Evolutionary conservation across 768 basidiomycete species (phyloP).

Genomic region (Podaxis sp.): DNA sequence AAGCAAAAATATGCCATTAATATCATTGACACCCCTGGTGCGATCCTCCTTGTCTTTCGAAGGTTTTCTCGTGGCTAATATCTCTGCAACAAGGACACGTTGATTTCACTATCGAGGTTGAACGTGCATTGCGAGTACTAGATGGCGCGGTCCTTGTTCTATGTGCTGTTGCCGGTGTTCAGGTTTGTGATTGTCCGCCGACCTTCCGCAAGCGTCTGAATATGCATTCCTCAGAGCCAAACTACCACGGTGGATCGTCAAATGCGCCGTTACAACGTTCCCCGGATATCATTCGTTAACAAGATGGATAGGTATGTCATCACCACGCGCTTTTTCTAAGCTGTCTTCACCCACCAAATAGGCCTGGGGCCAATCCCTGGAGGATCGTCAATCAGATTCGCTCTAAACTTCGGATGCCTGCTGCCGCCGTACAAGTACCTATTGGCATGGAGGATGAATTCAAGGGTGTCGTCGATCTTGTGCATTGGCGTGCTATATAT

Average conservation of each 20-base stretch:
- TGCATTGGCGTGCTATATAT: slow-evolving; percentile 92
- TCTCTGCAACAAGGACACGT: slow-evolving; percentile 72
- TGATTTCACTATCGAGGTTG: slow-evolving; percentile 99
- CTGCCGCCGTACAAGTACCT: slow-evolving; percentile 94
- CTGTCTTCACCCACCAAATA: slow-evolving; percentile 21
- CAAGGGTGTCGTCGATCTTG: slow-evolving; percentile 88
- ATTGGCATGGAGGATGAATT: slow-evolving; percentile 89
- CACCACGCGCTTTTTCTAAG: background rate
- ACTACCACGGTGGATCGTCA: slow-evolving; percentile 98
- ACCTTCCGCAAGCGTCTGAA: background rate
- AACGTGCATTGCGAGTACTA: slow-evolving; percentile 91
- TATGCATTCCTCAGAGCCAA: slow-evolving; percentile 62
- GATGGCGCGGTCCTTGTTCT: slow-evolving; percentile 96
- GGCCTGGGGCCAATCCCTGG: slow-evolving; percentile 97
- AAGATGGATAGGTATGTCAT: slow-evolving; percentile 88
- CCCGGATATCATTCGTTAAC: slow-evolving; percentile 94
- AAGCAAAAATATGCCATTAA: slow-evolving; percentile 90
- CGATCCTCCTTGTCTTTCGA: slow-evolving; percentile 12
- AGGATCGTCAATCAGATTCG: slow-evolving; percentile 90
- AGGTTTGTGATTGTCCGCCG: slow-evolving; percentile 37
- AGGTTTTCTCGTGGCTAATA: background rate
- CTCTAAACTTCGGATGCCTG: slow-evolving; percentile 84
- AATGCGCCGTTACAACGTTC: slow-evolving; percentile 96
- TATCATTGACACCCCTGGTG: slow-evolving; percentile 97
- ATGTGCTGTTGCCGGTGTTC: slow-evolving; percentile 96